Percentiles rank a stretch among this genome's conserved stretches.
phyloP scores from a whole-genome alignment of 345 rosid genomes.

The Lepidium sativum region DNA sequence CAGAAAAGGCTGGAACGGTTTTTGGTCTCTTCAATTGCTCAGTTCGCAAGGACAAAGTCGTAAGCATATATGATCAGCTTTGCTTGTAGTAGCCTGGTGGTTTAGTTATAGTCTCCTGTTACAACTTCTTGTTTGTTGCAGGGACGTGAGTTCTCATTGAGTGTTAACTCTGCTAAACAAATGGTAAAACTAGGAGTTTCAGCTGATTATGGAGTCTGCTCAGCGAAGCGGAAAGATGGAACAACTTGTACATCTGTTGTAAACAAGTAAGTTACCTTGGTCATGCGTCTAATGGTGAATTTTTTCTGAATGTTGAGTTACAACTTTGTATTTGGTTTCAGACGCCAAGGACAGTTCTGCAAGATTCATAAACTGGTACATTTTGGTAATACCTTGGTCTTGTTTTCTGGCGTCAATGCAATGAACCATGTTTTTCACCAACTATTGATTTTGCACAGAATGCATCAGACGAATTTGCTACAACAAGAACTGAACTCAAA shows the following conservation, averaged over 20 bases:
- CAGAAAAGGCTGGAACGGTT: conserved; percentile 61
- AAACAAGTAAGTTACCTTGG: conserved; percentile 50
- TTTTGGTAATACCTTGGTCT: conserved; percentile 5
- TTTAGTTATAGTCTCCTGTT: neutral
- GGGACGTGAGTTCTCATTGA: conserved; percentile 72
- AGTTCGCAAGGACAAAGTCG: conserved; percentile 56
- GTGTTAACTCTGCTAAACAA: conserved; percentile 53
- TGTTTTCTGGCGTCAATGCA: neutral
- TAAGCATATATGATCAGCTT: conserved; percentile 15
- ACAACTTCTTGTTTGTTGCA: conserved; percentile 19
- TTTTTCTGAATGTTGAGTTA: conserved; percentile 4
- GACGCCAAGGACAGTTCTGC: conserved; percentile 69
- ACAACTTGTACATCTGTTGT: conserved; percentile 55
- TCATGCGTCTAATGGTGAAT: neutral
- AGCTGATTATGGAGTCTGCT: conserved; percentile 81
- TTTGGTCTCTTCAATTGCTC: conserved; percentile 68
- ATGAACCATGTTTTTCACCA: neutral
- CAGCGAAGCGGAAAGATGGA: conserved; percentile 74
- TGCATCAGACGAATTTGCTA: conserved; percentile 52
- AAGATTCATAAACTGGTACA: conserved; percentile 56
- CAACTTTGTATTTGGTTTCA: conserved; percentile 32
- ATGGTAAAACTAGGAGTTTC: conserved; percentile 73
- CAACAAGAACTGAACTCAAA: conserved; percentile 58
- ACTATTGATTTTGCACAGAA: conserved; percentile 38
- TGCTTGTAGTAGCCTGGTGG: neutral